Conservation (phyloP, 192 early-diverging fungal species). For the Coemansia sp. region DNA sequence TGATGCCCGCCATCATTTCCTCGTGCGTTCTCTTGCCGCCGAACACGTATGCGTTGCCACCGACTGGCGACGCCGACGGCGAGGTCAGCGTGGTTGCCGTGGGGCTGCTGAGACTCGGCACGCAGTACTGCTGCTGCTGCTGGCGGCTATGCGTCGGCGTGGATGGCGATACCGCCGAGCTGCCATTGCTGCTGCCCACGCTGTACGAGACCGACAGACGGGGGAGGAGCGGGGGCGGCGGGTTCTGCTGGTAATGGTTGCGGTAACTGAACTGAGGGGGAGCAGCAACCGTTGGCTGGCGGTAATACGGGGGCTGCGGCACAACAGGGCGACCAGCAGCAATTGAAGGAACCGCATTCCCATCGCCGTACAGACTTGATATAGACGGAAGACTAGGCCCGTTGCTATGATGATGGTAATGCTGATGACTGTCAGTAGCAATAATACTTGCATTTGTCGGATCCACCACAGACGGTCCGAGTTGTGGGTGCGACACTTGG, state of each 20-base stretch:
- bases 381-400: neutral
- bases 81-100: neutral
- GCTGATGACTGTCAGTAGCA: no score
- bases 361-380: neutral
- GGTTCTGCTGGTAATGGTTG: constrained; percentile 12
- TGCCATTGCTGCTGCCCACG: constrained; percentile 2
- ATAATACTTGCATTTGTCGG: no score
- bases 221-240: constrained; percentile 7
- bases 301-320: neutral
- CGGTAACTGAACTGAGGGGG: constrained; percentile 3
- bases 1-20: neutral
- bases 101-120: neutral
- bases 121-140: no score
- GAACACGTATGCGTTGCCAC: neutral
- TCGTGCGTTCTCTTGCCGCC: neutral
- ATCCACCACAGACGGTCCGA: no score
- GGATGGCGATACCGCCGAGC: neutral
- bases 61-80: neutral
- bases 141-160: neutral
- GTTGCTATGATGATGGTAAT: neutral
- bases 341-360: neutral
- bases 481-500: neutral
- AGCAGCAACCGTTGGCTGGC: neutral
- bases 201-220: constrained; percentile 1
- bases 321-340: neutral